Base-by-base conservation (phyloP, 176 grass and related monocot genomes). In the Phragmites australis region DNA sequence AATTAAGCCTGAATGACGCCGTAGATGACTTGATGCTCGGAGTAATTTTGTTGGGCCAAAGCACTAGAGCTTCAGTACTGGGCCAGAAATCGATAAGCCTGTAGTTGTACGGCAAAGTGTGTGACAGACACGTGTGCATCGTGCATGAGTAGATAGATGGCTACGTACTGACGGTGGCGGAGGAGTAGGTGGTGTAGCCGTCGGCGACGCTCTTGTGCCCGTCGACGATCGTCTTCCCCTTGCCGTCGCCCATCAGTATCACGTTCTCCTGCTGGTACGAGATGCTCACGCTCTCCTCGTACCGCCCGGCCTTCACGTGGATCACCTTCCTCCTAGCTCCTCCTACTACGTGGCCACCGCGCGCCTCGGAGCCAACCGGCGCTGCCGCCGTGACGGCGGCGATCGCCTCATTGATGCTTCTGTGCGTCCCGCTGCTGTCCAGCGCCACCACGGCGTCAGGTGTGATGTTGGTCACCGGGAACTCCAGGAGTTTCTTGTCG, bases 231-330 rank as follows among this genome's bases (percentile, higher is more conserved):
- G 91, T 94, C 76, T 90, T 92, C 54, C 83, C 89, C 85, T 94
- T 94, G 16, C 94, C 94, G 30, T 94, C 94, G 2, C 94, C 94
- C 80, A 97, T 73, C 30, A 97, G 73, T 87, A 89, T 94, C 54
- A 97, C 89, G 64, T 90, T 75, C 61, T 63, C 72, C 76, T 94
- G 89, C 62, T 70, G 72, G 27, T 50, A 69, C 48, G 85, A 58
- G 39, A 97, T 75, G 26, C 85, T 88, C 49, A 97, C 58, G 76
- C 19, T 84, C 89, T 97, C 92, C 29, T 82, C 70, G 75, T 97
- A 94, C 47, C 85, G 74, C 42, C 94, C 94, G 9, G 89, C 79
- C 67, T 97, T 97, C 76, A 97, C 92, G 41, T 90, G 69, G 40
- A 94, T 92, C 69, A 90, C 89, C 53, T 87, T 97, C 81, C 78